Conservation (phyloP, 2,329 filamentous ascomycete species). For the Colletotrichum lini region DNA sequence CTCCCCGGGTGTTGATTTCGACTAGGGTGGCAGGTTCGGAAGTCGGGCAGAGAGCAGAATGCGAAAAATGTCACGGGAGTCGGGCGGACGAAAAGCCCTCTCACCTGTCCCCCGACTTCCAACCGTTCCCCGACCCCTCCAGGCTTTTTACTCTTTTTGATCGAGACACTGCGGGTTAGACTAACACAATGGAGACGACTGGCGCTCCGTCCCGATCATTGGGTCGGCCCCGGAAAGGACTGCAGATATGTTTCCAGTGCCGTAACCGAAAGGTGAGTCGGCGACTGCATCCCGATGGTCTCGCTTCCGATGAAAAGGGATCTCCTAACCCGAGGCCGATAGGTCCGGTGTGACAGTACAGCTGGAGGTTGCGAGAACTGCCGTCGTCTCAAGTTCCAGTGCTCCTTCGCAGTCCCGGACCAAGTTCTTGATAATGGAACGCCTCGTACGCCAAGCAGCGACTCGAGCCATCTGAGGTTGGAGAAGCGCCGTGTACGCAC, state of each 20-base stretch:
- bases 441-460: neutral
- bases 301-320: conserved; percentile 2
- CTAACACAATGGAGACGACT: conserved; percentile 26
- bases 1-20: neutral
- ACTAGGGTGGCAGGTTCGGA: conserved; percentile 23
- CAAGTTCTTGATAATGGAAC: neutral
- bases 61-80: conserved; percentile 23
- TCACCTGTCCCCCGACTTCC: conserved; percentile 34
- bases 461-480: conserved; percentile 27
- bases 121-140: conserved; percentile 22
- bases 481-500: conserved; percentile 37
- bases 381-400: conserved; percentile 35
- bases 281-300: neutral
- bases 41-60: conserved; percentile 25
- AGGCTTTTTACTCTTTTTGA: conserved; percentile 15
- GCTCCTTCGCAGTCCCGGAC: conserved; percentile 28
- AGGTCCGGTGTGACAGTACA: conserved; percentile 37
- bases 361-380: conserved; percentile 37
- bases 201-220: conserved; percentile 21
- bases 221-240: conserved; percentile 33
- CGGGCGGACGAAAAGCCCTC: conserved; percentile 20
- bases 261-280: conserved; percentile 39
- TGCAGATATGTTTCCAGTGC: conserved; percentile 40
- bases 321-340: conserved; percentile 21
- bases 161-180: conserved; percentile 14